Percentiles rank a stretch among this genome's conserved stretches.
phyloP scores from a whole-genome alignment of 805 yeast species.

The Scheffersomyces spartinae region DNA sequence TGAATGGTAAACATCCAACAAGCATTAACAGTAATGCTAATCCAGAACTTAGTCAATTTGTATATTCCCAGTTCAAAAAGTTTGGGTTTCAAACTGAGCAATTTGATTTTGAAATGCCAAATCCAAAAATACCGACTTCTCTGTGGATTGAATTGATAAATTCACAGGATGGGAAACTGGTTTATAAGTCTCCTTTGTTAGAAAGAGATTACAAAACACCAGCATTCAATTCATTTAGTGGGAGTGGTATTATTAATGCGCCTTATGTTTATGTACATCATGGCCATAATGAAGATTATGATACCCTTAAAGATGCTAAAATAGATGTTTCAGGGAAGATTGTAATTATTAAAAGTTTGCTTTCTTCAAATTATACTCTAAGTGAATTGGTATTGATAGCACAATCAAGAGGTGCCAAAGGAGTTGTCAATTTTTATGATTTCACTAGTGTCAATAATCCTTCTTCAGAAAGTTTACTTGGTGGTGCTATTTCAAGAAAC shows the following conservation, averaged over 20 bases:
- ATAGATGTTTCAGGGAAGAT: conserved; percentile 13
- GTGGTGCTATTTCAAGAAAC: not conserved
- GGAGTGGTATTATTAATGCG: conserved; percentile 12
- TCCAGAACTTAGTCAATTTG: conserved; percentile 12
- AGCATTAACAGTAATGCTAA: conserved; percentile 17
- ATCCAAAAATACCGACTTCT: conserved; percentile 12
- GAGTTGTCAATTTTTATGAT: conserved; percentile 12
- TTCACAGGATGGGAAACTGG: conserved; percentile 7
- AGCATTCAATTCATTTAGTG: conserved; percentile 17
- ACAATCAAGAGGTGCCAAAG: conserved; percentile 13
- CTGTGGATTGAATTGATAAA: conserved; percentile 17
- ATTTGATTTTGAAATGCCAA: conserved; percentile 6
- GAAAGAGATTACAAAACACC: conserved; percentile 19
- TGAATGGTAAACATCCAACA: conserved; percentile 10
- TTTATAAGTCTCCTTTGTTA: conserved; percentile 14
- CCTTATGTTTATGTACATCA: conserved; percentile 18
- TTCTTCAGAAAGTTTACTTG: not conserved
- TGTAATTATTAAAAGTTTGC: conserved; percentile 13
- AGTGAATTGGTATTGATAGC: conserved; percentile 16
- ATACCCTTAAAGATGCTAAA: conserved; percentile 8
- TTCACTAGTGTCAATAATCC: conserved; percentile 4
- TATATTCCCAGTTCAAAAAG: conserved; percentile 15
- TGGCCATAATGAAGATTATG: conserved; percentile 20
- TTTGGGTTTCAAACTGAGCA: conserved; percentile 14
- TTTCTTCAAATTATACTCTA: conserved; percentile 7